Evolutionary conservation across 1,139 yeast species (phyloP), one percentile per base, ranked within the genome.

Genomic region (Oligophagozyma castellii): DNA sequence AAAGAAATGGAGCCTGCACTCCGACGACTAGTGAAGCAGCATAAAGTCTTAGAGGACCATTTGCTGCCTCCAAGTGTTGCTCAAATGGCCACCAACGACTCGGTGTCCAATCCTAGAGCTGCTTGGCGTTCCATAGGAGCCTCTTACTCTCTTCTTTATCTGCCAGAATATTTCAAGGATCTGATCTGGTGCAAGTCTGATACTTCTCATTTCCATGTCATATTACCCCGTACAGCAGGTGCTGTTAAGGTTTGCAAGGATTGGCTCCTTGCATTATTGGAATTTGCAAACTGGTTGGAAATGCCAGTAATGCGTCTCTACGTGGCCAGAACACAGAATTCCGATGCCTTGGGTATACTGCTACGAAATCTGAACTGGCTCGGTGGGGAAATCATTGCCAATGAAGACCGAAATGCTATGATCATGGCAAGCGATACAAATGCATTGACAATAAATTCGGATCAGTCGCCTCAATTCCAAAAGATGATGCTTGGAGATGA

Each of bases 321-420:
- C 29, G 36, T 48, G n/a, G 22, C 35, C 14, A 37, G 49, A 27
- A 40, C 38, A 22, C n/a, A n/a, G n/a, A n/a, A n/a, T n/a, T n/a
- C n/a, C n/a, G 39, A 36, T 22, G 22, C 24, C 4, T 35, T 35
- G 21, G 38, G 40, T 13, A 35, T 35, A 3, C 33, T 49, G 13
- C 32, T 48, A 14, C 34, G 38, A 27, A 49, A 48, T 33, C 27
- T 49, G 20, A 44, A 46, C 30, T 49, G 55, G 55, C 43, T 49
- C 10, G 51, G 51, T 27, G 55, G 51, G 12, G 45, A 38, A 26
- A 25, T 49, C 23, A 36, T 46, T 12, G 39, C 40, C 4, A 48
- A 49, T 31, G 53, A 48, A 29, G 33, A 41, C 29, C 34, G 48
- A 22, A 29, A n/a, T n/a, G n/a, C n/a, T n/a, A n/a, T n/a, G n/a